These are phyloP conservation scores for Symmetrospora coprosmae DNA, from an alignment of 768 basidiomycete genomes.

Conservation along the genomic window DNA sequence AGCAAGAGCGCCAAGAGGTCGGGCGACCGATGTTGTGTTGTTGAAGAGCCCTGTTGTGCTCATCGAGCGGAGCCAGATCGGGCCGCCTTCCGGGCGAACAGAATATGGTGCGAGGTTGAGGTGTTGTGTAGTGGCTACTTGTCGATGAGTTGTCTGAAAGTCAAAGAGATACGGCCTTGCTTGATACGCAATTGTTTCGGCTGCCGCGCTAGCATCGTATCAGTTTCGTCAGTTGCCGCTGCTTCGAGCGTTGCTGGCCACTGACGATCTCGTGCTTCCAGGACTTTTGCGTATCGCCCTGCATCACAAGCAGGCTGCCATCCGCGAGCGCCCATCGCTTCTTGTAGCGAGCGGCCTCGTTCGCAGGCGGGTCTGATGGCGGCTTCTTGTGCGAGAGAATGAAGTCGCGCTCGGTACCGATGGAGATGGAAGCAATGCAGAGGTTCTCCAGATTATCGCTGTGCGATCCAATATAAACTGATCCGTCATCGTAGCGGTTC, in stretches of 20 bases:
- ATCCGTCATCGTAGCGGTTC: constrained; percentile 40
- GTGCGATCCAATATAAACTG: constrained; percentile 35
- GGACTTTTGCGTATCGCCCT: constrained; percentile 39
- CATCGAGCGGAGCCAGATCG: no score
- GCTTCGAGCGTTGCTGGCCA: no score
- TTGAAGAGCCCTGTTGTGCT: no score
- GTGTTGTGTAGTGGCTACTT: no score
- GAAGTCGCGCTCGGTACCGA: constrained; percentile 40
- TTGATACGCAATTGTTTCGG: constrained; percentile 38
- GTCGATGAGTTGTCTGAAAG: constrained; percentile 38
- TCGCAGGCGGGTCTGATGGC: neutral
- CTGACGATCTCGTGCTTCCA: constrained; percentile 39
- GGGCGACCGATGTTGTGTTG: no score
- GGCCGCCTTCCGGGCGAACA: no score
- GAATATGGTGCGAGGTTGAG: no score
- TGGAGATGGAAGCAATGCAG: constrained; percentile 41
- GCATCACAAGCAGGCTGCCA: constrained; percentile 42
- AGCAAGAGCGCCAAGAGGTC: no score
- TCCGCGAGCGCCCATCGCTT: constrained; percentile 36
- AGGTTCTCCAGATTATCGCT: constrained; percentile 34
- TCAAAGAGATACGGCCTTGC: constrained; percentile 39
- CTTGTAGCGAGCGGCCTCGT: constrained; percentile 6
- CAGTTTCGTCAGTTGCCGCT: neutral
- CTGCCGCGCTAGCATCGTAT: constrained; percentile 35
- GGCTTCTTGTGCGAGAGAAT: constrained; percentile 36